Base-by-base conservation (phyloP, 2,329 filamentous ascomycete species). In the Ilyonectria destructans region DNA sequence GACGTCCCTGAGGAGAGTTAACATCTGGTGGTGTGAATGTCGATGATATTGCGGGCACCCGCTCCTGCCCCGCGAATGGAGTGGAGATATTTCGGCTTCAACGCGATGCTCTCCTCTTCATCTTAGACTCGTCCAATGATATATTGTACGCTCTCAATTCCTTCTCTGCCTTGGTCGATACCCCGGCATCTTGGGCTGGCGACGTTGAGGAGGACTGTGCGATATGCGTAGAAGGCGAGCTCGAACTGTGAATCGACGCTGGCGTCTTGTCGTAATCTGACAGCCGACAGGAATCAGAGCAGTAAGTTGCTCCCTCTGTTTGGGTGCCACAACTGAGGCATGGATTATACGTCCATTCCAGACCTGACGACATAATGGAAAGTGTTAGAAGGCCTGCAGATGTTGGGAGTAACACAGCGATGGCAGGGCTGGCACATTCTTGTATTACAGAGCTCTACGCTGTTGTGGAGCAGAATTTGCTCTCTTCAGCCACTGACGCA, bases 91-190 rank as follows among this genome's bases (percentile, higher is more conserved):
- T 49, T 49, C 45, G 12, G 45, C 45, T 49, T 49, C 45, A 49
- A 49, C 45, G 45, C 45, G 45, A 49, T 49, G 45, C 45, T 49
- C 45, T 49, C 23, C 45, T 49, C 45, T 49, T 49, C 13, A 49
- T 49, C 45, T 49, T 49, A 6, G 45, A 49, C 45, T 49, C 6
- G 45, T 49, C 45, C 45, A 49, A 49, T 49, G 45, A 49, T 12
- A 49, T 49, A 49, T 49, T 49, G 23, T 49, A 49, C 23, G 45
- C 45, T 49, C 45, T 49, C 45, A 49, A 49, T 49, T 49, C 45
- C 45, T 49, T 49, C 45, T 49, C 45, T 49, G 45, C 45, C 45
- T 49, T 49, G 45, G 45, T 12, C 45, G 45, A 19, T 49, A 49
- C 45, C 17, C 45, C 45, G 45, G 45, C 17, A 23, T 49, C 45